Evolutionary conservation across 768 basidiomycete species (phyloP), one percentile per base, ranked within the genome.

Genomic region (Russula dissimulans): DNA sequence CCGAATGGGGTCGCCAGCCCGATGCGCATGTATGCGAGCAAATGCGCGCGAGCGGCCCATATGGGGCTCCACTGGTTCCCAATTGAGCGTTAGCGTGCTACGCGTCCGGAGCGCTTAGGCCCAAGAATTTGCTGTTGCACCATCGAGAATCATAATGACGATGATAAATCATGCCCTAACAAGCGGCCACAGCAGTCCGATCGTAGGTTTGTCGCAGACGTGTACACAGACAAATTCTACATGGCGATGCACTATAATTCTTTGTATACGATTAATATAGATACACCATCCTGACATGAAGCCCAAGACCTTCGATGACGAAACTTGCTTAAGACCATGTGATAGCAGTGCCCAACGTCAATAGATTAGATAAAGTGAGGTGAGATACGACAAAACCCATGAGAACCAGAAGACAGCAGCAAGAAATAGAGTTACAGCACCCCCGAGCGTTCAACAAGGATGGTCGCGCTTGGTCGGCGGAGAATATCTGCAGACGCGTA

Each of bases 391-490:
- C 32, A 53, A 46, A 43, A 44, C 12, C 46, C 51, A 45, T 34
- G 49, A 18, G 32, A 29, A 57, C 56, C 45, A 52, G 26, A 56
- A 45, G 18, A 38, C 0, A 18, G n/a, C 46, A 18, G 17, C 42
- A 39, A 45, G 52, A 15, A 15, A 22, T 61, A 61, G 12, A 41
- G 38, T 63, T 51, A 63, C 44, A 64, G 3, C 42, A 64, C 10
- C 17, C 65, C 65, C 8, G 55, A 66, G 26, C 59, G 63, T 47
- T 51, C 65, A 29, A 66, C 52, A 29, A 65, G 42, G 39, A 66
- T 60, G 22, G 26, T 56, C 39, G 56, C 62, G 56, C 62, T 60
- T 5, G 65, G 65, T 41, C 59, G 54, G 56, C 65, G 65, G 32
- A 64, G 59, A 3, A 64, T 64, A 39, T 66, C 63, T 8, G 38